Percentiles rank a stretch among this genome's conserved stretches.
Conservation (phyloP, 2,329 filamentous ascomycete species). For the Ophiocordyceps camponoti-saundersi region DNA sequence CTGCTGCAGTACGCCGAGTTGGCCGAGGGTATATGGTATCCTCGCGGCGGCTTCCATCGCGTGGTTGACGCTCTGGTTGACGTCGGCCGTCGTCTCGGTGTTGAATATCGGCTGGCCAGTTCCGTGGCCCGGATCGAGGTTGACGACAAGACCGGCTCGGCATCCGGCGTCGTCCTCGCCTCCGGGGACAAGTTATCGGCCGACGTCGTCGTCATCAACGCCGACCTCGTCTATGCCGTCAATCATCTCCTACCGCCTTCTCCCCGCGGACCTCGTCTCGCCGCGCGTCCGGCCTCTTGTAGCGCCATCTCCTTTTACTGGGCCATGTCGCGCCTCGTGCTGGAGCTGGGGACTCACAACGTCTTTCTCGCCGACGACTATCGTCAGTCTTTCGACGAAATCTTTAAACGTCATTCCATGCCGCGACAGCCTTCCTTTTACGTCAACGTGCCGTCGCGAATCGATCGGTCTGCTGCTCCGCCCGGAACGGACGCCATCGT, state of each 20-base stretch:
- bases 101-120: slow-evolving; percentile 42
- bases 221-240: slow-evolving; percentile 60
- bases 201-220: slow-evolving; percentile 54
- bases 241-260: slow-evolving; percentile 45
- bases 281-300: slow-evolving; percentile 39
- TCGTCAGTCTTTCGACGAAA: slow-evolving; percentile 55
- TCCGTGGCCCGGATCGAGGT: slow-evolving; percentile 38
- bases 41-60: slow-evolving; percentile 51
- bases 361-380: slow-evolving; percentile 64
- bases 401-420: slow-evolving; percentile 52
- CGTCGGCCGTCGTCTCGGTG: slow-evolving; percentile 44
- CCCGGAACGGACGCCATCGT: slow-evolving; percentile 47
- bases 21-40: slow-evolving; percentile 58
- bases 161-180: slow-evolving; percentile 39
- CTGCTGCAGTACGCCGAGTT: slow-evolving; percentile 32
- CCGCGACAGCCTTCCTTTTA: slow-evolving; percentile 59
- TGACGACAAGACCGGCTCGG: slow-evolving; percentile 5
- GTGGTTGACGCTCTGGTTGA: slow-evolving; percentile 45
- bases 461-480: slow-evolving; percentile 52
- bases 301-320: slow-evolving; percentile 67
- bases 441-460: slow-evolving; percentile 55
- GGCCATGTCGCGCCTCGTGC: slow-evolving; percentile 42
- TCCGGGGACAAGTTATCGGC: slow-evolving; percentile 41
- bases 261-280: slow-evolving; percentile 19
- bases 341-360: slow-evolving; percentile 53